Evolutionary conservation across 345 rosid genomes (phyloP).

Genomic region (Camelina neglecta): DNA sequence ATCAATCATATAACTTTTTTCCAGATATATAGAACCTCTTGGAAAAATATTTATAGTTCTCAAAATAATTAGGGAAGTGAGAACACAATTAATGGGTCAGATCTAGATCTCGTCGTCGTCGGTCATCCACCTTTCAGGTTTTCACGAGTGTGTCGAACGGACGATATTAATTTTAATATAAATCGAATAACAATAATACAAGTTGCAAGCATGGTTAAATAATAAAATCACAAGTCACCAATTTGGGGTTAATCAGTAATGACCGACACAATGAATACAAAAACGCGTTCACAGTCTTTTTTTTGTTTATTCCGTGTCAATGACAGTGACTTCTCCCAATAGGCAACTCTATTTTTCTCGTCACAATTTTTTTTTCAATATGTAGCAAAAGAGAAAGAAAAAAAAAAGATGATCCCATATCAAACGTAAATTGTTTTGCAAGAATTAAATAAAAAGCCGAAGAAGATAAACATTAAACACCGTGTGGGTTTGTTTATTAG

Average conservation of each 20-base stretch:
- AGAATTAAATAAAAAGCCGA: not conserved
- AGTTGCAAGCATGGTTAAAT: not conserved
- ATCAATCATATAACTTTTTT: no score
- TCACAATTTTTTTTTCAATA: no score
- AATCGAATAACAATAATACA: not conserved
- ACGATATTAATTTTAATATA: not conserved
- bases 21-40: no score
- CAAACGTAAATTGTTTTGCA: no score
- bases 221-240: not conserved
- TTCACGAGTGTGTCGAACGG: not conserved
- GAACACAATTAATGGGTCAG: constrained; percentile 3
- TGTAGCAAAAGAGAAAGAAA: not conserved
- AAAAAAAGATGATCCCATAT: not conserved
- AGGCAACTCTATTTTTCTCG: not conserved
- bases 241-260: not conserved
- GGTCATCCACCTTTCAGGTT: not conserved
- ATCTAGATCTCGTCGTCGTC: constrained; percentile 31
- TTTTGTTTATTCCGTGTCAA: not conserved
- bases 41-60: no score
- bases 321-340: constrained; percentile 29
- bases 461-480: no score
- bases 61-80: no score
- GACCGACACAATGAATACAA: constrained; percentile 33
- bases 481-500: no score
- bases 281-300: constrained; percentile 28